A percentile compares a stretch with the other conserved stretches of the same genome.
Evolutionary conservation across 495 filamentous ascomycete species (phyloP).

Genomic region (Oidiodendron maius): DNA sequence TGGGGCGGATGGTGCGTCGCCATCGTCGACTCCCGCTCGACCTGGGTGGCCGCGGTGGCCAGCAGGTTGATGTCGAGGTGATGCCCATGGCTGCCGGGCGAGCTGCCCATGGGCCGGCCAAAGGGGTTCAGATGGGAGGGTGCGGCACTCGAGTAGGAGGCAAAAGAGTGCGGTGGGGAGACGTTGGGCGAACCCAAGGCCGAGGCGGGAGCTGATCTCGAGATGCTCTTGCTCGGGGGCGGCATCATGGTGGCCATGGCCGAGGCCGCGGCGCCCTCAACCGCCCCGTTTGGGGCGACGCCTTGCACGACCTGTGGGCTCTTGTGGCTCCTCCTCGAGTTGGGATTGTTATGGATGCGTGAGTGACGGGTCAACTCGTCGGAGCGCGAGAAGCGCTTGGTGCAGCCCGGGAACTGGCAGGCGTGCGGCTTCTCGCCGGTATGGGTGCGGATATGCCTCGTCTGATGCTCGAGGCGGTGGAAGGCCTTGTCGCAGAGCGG

Average conservation of each 20-base stretch:
- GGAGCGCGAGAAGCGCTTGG: constrained; percentile 94
- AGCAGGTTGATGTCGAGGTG: constrained; percentile 75
- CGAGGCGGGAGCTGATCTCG: constrained; percentile 84
- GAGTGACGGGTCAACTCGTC: constrained; percentile 97
- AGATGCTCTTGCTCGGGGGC: constrained; percentile 69
- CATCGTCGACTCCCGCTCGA: constrained; percentile 68
- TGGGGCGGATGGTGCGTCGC: constrained; percentile 47
- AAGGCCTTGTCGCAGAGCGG: constrained; percentile 98
- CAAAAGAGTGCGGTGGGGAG: constrained; percentile 88
- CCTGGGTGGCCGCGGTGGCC: constrained; percentile 80
- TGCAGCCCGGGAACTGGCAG: constrained; percentile 91
- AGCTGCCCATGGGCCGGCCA: constrained; percentile 46
- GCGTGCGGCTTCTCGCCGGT: constrained; percentile 98
- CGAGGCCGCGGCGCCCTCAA: constrained; percentile 39
- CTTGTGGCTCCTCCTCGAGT: constrained; percentile 91
- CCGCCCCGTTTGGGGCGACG: constrained; percentile 30
- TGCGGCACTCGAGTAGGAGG: constrained; percentile 62
- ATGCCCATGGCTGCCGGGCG: constrained; percentile 33
- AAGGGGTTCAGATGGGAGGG: constrained; percentile 61
- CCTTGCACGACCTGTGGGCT: constrained; percentile 52
- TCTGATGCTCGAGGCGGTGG: constrained; percentile 97
- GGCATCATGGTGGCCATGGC: constrained; percentile 59
- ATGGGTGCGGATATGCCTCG: constrained; percentile 93
- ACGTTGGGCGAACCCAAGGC: constrained; percentile 89
- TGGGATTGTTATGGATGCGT: constrained; percentile 98